Percentiles rank a stretch among this genome's conserved stretches.
phyloP scores from a whole-genome alignment of 2,329 filamentous ascomycete genomes.

The Iodosphaeria phyllophila region DNA sequence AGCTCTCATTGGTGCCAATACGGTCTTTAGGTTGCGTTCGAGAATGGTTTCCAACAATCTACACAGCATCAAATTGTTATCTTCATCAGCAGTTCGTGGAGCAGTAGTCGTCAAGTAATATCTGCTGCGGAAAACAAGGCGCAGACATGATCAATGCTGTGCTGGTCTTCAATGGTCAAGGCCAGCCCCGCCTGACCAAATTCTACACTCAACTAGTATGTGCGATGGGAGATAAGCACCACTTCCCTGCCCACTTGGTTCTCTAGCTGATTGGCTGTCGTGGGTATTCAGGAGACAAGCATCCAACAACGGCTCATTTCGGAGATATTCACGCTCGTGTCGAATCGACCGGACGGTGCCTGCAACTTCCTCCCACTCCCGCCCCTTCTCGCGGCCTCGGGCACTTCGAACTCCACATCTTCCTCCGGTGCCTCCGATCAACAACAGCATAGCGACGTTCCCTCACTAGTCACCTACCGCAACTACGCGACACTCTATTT shows the following conservation, averaged over 20 bases:
- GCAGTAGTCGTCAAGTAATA: not conserved
- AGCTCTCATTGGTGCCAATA: too few relatives aligned
- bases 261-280: constrained; percentile 1
- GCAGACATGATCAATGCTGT: constrained; percentile 95
- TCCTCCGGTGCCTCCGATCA: too few relatives aligned
- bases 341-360: constrained; percentile 74
- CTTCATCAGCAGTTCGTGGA: not conserved
- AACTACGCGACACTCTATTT: constrained; percentile 98
- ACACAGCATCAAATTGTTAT: too few relatives aligned
- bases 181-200: constrained; percentile 89
- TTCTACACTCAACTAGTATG: constrained; percentile 92
- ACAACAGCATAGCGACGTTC: constrained; percentile 70
- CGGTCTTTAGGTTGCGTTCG: too few relatives aligned
- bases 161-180: constrained; percentile 95
- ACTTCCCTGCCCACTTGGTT: too few relatives aligned
- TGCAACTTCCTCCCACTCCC: constrained; percentile 90
- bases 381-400: constrained; percentile 41
- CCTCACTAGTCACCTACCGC: constrained; percentile 90
- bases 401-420: constrained; percentile 43
- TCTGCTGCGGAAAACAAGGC: constrained; percentile 3
- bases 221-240: too few relatives aligned
- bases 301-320: constrained; percentile 93
- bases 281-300: constrained; percentile 58
- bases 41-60: too few relatives aligned
- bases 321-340: constrained; percentile 92